Evolutionary conservation across 73 alveolate species (phyloP).

Genomic region (Paramecium pentaurelia): DNA sequence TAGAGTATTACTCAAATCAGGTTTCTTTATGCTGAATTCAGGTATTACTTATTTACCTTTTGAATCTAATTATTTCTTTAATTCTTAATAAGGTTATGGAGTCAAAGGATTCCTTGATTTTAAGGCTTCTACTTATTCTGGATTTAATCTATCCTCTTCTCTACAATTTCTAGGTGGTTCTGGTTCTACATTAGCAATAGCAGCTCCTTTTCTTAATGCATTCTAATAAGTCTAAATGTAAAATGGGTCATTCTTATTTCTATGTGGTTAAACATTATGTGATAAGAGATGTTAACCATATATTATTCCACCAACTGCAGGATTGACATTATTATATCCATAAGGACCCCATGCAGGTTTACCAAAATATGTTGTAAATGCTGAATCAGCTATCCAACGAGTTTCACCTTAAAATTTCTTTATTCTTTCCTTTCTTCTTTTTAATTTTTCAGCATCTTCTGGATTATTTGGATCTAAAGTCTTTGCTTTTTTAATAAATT

Average conservation of each 20-base stretch:
- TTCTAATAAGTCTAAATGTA: constrained; percentile 82
- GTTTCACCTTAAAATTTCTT: constrained; percentile 84
- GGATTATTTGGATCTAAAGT: constrained; percentile 51
- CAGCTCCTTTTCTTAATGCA: constrained; percentile 81
- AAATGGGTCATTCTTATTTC: constrained; percentile 87
- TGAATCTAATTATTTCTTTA: not conserved
- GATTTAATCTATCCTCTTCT: constrained; percentile 79
- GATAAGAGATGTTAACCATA: constrained; percentile 93
- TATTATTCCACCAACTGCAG: constrained; percentile 91
- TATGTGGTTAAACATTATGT: constrained; percentile 93
- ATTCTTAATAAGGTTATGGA: not conserved
- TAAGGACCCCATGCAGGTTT: constrained; percentile 95
- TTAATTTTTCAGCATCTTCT: constrained; percentile 23
- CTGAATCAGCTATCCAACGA: constrained; percentile 95
- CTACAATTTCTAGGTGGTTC: constrained; percentile 80
- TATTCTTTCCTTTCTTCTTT: constrained; percentile 69
- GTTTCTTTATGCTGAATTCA: constrained; percentile 52
- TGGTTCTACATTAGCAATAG: constrained; percentile 67
- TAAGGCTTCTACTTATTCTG: constrained; percentile 59
- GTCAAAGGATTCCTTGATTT: constrained; percentile 46
- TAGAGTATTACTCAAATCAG: constrained; percentile 49
- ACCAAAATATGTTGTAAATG: constrained; percentile 94
- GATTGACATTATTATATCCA: constrained; percentile 93
- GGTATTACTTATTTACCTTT: not conserved
- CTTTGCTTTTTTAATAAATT: constrained; percentile 13